A percentile compares a stretch with the other conserved stretches of the same genome.
Conservation (phyloP, 208 protist genomes). For the Acanthamoeba culbertsoni region DNA sequence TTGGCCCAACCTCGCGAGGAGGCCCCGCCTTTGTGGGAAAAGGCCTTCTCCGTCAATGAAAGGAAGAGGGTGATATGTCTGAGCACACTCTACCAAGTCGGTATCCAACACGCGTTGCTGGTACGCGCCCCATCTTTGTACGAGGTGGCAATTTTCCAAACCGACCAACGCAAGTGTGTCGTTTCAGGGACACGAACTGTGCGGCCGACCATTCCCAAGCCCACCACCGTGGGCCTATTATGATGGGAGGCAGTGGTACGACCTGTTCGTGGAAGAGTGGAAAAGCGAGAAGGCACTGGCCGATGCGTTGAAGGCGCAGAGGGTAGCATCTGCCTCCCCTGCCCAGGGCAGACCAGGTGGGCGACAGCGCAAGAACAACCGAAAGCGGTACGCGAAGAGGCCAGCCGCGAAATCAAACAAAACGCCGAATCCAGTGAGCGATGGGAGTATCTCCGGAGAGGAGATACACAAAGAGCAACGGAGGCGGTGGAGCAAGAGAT, state of each 20-base stretch:
- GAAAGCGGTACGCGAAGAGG: too few relatives aligned
- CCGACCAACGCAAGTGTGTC: background rate
- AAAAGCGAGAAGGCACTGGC: background rate
- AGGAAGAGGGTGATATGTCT: background rate
- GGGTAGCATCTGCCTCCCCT: background rate
- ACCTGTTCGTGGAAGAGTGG: background rate
- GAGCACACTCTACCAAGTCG: constrained; percentile 11
- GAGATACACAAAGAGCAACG: background rate
- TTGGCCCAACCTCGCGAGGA: background rate
- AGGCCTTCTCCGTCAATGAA: background rate
- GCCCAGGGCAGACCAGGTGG: too few relatives aligned
- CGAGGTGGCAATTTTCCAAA: background rate
- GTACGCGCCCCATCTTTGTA: background rate
- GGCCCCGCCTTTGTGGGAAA: background rate
- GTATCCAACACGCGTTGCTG: background rate
- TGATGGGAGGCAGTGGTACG: background rate
- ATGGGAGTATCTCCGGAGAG: background rate
- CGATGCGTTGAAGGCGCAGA: background rate
- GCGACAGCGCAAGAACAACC: too few relatives aligned
- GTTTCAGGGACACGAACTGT: background rate
- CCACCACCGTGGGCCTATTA: background rate
- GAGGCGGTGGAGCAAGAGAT: background rate
- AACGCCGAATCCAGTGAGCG: too few relatives aligned
- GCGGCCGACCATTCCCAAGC: background rate
- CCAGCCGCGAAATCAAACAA: too few relatives aligned